Evolutionary conservation across 108 stramenopile species (phyloP).

Genomic region (Fistulifera pelliculosa): DNA sequence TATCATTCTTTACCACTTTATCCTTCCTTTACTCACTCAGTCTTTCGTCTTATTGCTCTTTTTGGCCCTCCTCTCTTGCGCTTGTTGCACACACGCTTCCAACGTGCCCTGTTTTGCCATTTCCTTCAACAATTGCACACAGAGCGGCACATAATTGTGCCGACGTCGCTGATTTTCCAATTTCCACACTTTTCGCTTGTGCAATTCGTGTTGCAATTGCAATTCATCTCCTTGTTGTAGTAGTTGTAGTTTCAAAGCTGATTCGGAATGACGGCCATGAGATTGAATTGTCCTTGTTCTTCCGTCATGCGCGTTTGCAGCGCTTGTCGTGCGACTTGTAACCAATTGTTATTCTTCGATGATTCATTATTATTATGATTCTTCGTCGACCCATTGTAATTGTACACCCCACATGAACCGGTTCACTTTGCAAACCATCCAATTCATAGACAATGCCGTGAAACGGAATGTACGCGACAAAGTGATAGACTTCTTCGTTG

Average conservation of each 20-base stretch:
- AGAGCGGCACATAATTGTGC: constrained; percentile 75
- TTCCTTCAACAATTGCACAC: constrained; percentile 55
- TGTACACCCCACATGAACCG: constrained; percentile 76
- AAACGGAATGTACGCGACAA: constrained; percentile 85
- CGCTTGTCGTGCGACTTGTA: constrained; percentile 59
- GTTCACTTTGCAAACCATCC: constrained; percentile 88
- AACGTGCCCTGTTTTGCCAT: constrained; percentile 56
- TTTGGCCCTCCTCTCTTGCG: constrained; percentile 19
- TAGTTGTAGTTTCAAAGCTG: constrained; percentile 38
- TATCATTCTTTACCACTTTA: too few relatives aligned
- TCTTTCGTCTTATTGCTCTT: neutral
- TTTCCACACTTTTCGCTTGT: constrained; percentile 62
- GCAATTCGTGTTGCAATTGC: constrained; percentile 49
- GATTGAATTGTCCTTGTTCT: constrained; percentile 70
- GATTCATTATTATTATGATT: constrained; percentile 12
- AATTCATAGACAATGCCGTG: constrained; percentile 85
- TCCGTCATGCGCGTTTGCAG: constrained; percentile 69
- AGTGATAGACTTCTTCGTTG: constrained; percentile 92
- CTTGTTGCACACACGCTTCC: constrained; percentile 30
- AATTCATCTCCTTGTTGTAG: constrained; percentile 21
- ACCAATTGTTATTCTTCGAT: constrained; percentile 29
- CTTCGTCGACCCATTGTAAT: neutral
- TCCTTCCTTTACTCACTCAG: too few relatives aligned
- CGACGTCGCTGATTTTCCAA: constrained; percentile 70
- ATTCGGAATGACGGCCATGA: constrained; percentile 86